Conservation (phyloP, 2,329 filamentous ascomycete species). For the Xylariaceae sp. region DNA sequence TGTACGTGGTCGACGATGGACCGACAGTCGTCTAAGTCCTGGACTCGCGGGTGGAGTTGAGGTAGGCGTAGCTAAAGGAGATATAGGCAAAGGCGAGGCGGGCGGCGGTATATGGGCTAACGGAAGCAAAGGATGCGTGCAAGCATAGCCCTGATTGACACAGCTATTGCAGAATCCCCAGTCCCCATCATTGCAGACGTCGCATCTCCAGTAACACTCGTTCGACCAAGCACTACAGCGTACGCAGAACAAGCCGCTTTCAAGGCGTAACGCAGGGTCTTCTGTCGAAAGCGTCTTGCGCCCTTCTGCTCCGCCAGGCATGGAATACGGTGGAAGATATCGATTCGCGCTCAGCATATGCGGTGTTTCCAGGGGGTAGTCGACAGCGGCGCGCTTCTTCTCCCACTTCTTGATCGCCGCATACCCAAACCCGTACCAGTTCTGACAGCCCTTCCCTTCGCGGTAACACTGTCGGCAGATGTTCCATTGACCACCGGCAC, state of each 20-base stretch:
- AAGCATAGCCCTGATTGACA: slow-evolving; percentile 75
- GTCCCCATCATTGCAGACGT: slow-evolving; percentile 80
- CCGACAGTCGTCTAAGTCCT: slow-evolving; percentile 2
- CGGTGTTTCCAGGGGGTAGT: slow-evolving; percentile 40
- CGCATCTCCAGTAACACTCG: slow-evolving; percentile 85
- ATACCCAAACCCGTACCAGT: slow-evolving; percentile 85
- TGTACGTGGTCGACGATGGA: slow-evolving; percentile 37
- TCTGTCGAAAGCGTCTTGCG: slow-evolving; percentile 57
- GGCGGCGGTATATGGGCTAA: slow-evolving; percentile 55
- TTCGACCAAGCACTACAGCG: slow-evolving; percentile 69
- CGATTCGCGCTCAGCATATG: slow-evolving; percentile 56
- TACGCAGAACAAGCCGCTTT: slow-evolving; percentile 80
- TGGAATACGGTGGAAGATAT: slow-evolving; percentile 46
- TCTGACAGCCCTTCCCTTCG: slow-evolving; percentile 65
- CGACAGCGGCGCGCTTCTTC: slow-evolving; percentile 38
- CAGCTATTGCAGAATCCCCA: slow-evolving; percentile 93
- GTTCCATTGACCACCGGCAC: slow-evolving; percentile 66
- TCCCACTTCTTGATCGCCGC: slow-evolving; percentile 65
- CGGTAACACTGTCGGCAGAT: slow-evolving; percentile 80
- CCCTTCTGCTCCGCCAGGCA: slow-evolving; percentile 49
- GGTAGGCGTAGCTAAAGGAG: slow-evolving; percentile 22
- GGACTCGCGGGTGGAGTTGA: slow-evolving; percentile 34
- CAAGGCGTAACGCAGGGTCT: slow-evolving; percentile 61
- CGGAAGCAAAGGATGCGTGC: slow-evolving; percentile 75
- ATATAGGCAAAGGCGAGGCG: slow-evolving; percentile 22